Percentiles rank a stretch among this genome's conserved stretches.
Evolutionary conservation across 768 basidiomycete genomes (phyloP).

Genomic region (Cyathus striatus): DNA sequence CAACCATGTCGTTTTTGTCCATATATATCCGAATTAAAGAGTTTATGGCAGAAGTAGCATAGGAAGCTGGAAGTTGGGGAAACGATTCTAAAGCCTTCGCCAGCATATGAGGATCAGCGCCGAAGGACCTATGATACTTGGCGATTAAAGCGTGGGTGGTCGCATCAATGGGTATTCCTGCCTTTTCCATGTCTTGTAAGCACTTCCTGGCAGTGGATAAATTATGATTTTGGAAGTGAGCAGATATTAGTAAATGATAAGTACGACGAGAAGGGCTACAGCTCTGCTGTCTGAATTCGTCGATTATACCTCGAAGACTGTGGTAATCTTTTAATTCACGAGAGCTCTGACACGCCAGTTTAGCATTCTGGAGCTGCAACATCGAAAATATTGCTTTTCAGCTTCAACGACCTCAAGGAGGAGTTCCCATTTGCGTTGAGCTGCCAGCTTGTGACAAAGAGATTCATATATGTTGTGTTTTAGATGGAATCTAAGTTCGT

Average conservation of each 20-base stretch:
- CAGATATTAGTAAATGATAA: constrained; percentile 64
- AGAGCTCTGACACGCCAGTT: constrained; percentile 68
- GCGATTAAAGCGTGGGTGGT: constrained; percentile 59
- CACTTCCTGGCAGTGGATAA: constrained; percentile 47
- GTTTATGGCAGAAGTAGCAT: constrained; percentile 60
- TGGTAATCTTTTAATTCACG: constrained; percentile 43
- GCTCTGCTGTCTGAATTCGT: constrained; percentile 42
- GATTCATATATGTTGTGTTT: constrained; percentile 56
- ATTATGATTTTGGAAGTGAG: constrained; percentile 65
- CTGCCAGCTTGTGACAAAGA: constrained; percentile 44
- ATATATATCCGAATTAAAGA: constrained; percentile 59
- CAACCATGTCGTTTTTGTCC: constrained; percentile 45
- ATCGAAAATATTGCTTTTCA: constrained; percentile 43
- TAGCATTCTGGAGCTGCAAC: constrained; percentile 50
- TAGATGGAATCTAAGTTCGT: constrained; percentile 42
- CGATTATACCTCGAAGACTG: constrained; percentile 37
- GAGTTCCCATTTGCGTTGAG: constrained; percentile 40
- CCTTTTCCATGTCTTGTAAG: constrained; percentile 51
- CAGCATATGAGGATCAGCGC: constrained; percentile 51
- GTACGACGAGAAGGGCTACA: constrained; percentile 55
- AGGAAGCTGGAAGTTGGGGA: constrained; percentile 26
- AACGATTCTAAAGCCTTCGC: constrained; percentile 45
- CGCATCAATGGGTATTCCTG: constrained; percentile 48
- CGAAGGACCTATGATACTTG: constrained; percentile 53
- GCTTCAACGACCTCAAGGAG: constrained; percentile 44